A percentile compares a stretch with the other conserved stretches of the same genome.
These are phyloP conservation scores for Entomortierella parvispora DNA, from an alignment of 192 early-diverging fungal genomes.

Conservation along the genomic window DNA sequence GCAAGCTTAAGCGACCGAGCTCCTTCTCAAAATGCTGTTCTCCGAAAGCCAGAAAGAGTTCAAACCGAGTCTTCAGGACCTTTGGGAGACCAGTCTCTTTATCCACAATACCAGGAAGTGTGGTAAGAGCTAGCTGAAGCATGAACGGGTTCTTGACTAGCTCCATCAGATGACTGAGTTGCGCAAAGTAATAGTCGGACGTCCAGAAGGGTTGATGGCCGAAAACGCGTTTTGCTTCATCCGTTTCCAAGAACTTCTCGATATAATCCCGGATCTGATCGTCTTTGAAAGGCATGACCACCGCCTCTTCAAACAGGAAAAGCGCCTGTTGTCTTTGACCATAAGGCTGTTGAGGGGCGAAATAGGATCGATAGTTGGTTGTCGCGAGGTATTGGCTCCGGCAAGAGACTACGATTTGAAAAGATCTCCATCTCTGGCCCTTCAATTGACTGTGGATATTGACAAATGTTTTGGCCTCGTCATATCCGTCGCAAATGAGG, in stretches of 20 bases:
- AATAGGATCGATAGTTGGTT: background rate
- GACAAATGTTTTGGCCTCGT: background rate
- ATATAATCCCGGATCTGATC: background rate
- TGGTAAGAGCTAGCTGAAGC: background rate
- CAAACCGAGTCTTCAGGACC: background rate
- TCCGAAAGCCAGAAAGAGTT: background rate
- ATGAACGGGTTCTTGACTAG: slow-evolving; percentile 3
- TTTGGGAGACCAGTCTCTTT: background rate
- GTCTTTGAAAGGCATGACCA: background rate
- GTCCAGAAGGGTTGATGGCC: background rate
- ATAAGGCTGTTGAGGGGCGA: background rate
- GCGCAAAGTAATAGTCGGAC: background rate
- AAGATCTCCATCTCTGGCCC: background rate
- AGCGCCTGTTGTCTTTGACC: rapidly evolving
- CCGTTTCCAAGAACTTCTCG: background rate
- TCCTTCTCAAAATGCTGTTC: background rate
- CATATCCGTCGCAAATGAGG: slow-evolving; percentile 11
- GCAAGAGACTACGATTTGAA: background rate
- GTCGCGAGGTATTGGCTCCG: background rate
- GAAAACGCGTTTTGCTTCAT: background rate
- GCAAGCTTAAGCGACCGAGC: background rate
- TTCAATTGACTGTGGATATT: background rate
- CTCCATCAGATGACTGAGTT: background rate
- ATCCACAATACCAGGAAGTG: background rate
- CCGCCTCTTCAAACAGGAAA: background rate